Base-by-base conservation (phyloP, 352 stramenopile species). In the Pythium rhizo-oryzae region DNA sequence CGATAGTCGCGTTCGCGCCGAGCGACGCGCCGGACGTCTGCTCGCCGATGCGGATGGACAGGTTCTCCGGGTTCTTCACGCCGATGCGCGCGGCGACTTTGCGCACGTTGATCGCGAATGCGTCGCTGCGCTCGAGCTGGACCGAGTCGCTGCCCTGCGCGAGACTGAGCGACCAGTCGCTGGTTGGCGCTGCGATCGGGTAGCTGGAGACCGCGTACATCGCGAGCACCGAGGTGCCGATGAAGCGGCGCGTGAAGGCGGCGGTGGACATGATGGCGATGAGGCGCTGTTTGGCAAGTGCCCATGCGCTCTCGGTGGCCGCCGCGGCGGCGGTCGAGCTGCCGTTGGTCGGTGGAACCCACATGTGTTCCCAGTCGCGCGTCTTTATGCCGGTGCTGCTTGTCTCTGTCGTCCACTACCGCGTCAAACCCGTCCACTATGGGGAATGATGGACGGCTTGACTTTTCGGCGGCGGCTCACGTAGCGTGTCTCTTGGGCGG, bases 41-140 rank as follows among this genome's bases (percentile, higher is more conserved):
- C 37, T 91, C 74, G 8, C 81, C 80, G 15, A 95, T 74, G 15
- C 77, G 83, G 49, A 95, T 83, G 35, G 79, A 84, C n/a, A 95
- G 64, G 19, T 78, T 76, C 58, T 90, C 81, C 1, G 85, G 82
- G 52, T 90, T 78, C 59, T 84, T 85, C 9, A 95, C 82, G 7
- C 87, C 87, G 24, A 92, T 73, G 1, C 77, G 75, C 0, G 75
- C 77, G 9, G 87, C 87, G 47, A 95, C 80, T 12, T 77, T 57
- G 16, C 84, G 81, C 37, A 91, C 80, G 35, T 92, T 85, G 43
- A 83, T 47, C 16, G 85, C 85, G 55, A 93, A 93, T 3, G 80
- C 61, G 54, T 93, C 87, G 8, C 69, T 69, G 0, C 70, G 70
- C 21, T 86, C 76, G 52, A 95, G 67, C 62, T 84, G 61, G 25